phyloP scores from a whole-genome alignment of 352 stramenopile genomes.

The Phytophthora pinifolia region DNA sequence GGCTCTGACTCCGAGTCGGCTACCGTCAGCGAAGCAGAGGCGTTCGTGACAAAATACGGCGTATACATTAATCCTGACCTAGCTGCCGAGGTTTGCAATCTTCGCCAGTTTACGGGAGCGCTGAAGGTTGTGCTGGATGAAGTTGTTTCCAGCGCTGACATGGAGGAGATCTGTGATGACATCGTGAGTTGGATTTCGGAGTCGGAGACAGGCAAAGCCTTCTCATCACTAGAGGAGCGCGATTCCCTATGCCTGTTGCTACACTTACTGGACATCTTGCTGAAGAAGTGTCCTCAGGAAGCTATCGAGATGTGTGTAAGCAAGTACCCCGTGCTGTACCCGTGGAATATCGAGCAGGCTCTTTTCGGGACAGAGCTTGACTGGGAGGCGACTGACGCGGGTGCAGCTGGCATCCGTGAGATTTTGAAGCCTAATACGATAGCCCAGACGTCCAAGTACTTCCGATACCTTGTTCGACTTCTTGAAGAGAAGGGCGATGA shows the following conservation, averaged over 20 bases:
- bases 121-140: conserved; percentile 75
- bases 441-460: conserved; percentile 64
- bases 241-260: conserved; percentile 75
- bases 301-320: conserved; percentile 71
- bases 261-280: conserved; percentile 74
- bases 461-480: conserved; percentile 67
- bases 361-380: conserved; percentile 64
- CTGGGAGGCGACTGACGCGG: conserved; percentile 38
- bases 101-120: conserved; percentile 58
- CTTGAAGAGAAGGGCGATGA: conserved; percentile 47
- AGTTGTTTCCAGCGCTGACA: conserved; percentile 78
- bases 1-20: conserved; percentile 9
- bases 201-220: conserved; percentile 46
- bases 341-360: conserved; percentile 81
- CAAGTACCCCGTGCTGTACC: conserved; percentile 69
- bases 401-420: conserved; percentile 16
- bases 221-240: conserved; percentile 50
- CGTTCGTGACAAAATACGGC: conserved; percentile 80
- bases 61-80: conserved; percentile 85
- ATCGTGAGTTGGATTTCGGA: conserved; percentile 82
- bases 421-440: conserved; percentile 42
- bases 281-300: conserved; percentile 78
- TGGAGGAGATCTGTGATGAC: conserved; percentile 72
- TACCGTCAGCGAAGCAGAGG: conserved; percentile 53
- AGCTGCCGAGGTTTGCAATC: conserved; percentile 78